These are phyloP conservation scores for Apocynum venetum DNA, from an alignment of 257 asterid genomes.

Conservation along the genomic window DNA sequence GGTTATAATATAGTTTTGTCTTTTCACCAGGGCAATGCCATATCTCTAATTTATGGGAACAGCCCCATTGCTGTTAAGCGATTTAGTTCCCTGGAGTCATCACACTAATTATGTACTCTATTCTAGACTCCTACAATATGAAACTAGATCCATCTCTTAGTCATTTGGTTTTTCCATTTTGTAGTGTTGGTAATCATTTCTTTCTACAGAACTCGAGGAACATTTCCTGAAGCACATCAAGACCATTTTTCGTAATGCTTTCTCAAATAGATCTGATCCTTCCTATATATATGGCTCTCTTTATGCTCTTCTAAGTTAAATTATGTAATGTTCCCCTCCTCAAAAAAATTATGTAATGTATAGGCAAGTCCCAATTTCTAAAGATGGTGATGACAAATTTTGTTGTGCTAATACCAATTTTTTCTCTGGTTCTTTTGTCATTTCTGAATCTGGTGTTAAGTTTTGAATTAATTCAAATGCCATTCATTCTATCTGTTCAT, in stretches of 20 bases:
- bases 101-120: not conserved
- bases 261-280: not conserved
- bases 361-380: not conserved
- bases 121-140: not conserved
- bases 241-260: not conserved
- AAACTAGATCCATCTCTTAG: not conserved
- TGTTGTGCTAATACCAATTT: not conserved
- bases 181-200: not conserved
- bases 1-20: not conserved
- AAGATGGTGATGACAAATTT: not conserved
- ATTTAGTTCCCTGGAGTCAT: not conserved
- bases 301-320: not conserved
- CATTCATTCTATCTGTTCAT: constrained; percentile 25
- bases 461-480: constrained; percentile 21
- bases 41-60: not conserved
- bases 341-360: not conserved
- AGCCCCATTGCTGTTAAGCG: not conserved
- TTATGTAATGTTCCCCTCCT: no score
- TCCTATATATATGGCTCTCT: not conserved
- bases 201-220: not conserved
- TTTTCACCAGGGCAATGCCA: not conserved
- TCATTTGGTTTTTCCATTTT: not conserved
- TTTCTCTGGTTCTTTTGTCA: not conserved
- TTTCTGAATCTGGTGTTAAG: constrained; percentile 8
- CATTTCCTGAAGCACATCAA: not conserved